Evolutionary conservation across 805 yeast genomes (phyloP).

Genomic region (Brettanomyces anomalus): DNA sequence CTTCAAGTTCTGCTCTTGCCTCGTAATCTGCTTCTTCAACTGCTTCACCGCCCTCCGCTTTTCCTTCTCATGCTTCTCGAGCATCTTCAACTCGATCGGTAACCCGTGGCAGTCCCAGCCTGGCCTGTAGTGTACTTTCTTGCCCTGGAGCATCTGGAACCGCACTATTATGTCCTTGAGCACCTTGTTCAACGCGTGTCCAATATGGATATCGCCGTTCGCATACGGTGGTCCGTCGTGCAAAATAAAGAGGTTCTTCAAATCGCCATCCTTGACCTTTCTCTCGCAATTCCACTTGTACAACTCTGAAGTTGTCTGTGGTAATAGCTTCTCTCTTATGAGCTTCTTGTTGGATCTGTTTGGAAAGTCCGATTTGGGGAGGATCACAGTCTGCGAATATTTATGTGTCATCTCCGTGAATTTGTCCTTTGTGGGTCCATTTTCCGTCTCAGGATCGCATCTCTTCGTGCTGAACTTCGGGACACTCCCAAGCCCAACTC

Average conservation of each 20-base stretch:
- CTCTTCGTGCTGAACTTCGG: too few relatives aligned
- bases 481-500: too few relatives aligned
- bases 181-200: slow-evolving; percentile 88
- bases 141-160: slow-evolving; percentile 49
- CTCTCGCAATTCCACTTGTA: slow-evolving; percentile 53
- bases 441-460: too few relatives aligned
- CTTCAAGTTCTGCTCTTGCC: slow-evolving; percentile 6
- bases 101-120: slow-evolving; percentile 99
- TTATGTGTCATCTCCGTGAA: slow-evolving; percentile 10
- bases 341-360: slow-evolving; percentile 42
- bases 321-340: slow-evolving; percentile 34
- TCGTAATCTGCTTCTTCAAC: slow-evolving; percentile 18
- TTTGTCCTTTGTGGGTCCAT: too few relatives aligned
- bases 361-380: slow-evolving; percentile 68
- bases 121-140: slow-evolving; percentile 64
- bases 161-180: slow-evolving; percentile 80
- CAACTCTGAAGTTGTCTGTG: slow-evolving; percentile 47
- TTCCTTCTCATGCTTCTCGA: slow-evolving; percentile 33
- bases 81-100: slow-evolving; percentile 88
- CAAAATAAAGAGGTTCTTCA: slow-evolving; percentile 46
- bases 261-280: slow-evolving; percentile 13
- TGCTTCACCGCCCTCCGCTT: slow-evolving; percentile 21
- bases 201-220: slow-evolving; percentile 84
- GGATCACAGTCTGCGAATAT: slow-evolving; percentile 18
- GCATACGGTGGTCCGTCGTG: slow-evolving; percentile 99